These are phyloP conservation scores for Fusarium sp. DNA, from an alignment of 2,329 filamentous ascomycete genomes.

Conservation along the genomic window DNA sequence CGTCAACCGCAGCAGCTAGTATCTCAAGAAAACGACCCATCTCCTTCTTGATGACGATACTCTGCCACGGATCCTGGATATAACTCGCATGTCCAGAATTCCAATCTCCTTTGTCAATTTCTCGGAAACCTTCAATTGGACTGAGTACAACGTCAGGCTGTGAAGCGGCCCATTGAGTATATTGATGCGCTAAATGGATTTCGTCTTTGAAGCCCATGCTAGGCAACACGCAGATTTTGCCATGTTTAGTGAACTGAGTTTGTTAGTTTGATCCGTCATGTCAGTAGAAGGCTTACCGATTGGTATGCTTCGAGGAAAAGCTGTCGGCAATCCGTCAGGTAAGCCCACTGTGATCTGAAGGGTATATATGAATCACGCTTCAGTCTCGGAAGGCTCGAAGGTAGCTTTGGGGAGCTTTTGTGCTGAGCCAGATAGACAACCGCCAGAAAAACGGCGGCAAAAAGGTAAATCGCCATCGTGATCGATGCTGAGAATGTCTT, in stretches of 20 bases:
- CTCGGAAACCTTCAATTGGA: conserved; percentile 54
- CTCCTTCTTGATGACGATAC: conserved; percentile 54
- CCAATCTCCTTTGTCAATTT: conserved; percentile 57
- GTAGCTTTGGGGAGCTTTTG: not conserved
- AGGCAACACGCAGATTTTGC: conserved; percentile 58
- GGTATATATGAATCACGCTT: conserved; percentile 11
- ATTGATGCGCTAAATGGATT: conserved; percentile 58
- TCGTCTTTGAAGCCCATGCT: conserved; percentile 58
- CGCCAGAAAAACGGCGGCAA: conserved; percentile 1
- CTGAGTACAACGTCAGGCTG: conserved; percentile 58
- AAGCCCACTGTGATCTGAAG: conserved; percentile 33
- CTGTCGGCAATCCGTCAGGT: conserved; percentile 51
- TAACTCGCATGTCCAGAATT: conserved; percentile 56
- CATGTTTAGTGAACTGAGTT: conserved; percentile 56
- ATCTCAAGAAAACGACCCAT: conserved; percentile 54
- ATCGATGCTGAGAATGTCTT: not conserved
- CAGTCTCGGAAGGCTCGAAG: conserved; percentile 13
- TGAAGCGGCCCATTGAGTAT: conserved; percentile 57
- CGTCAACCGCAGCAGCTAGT: conserved; percentile 52
- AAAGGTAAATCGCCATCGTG: conserved; percentile 14
- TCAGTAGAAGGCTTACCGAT: conserved; percentile 27
- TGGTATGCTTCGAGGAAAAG: conserved; percentile 53
- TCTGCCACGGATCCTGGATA: conserved; percentile 56
- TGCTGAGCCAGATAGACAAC: not conserved
- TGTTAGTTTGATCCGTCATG: fast-evolving